Evolutionary conservation across 1,284 basidiomycete genomes (phyloP), one percentile per base, ranked within the genome.

Genomic region (Heterobasidion irregulare): DNA sequence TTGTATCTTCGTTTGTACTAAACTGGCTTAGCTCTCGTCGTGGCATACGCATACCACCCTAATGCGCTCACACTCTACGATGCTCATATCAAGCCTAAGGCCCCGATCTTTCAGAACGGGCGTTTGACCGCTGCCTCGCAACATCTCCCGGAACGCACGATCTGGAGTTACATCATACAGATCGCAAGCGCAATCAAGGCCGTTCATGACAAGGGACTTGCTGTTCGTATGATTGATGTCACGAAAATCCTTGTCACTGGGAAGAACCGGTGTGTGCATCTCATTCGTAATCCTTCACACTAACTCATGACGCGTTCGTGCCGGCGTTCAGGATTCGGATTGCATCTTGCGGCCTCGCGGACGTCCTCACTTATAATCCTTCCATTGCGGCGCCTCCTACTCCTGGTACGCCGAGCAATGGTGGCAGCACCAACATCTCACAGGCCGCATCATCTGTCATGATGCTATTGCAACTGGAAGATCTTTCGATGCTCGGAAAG

Each of bases 141-240:
- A 56, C 72, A 71, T 6, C 73, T 92, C 34, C 79, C 89, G 0
- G 97, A 99, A 69, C 77, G 86, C n/a, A 84, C 87, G 0, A 68
- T 99, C 10, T 99, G 97, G 96, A 90, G 89, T 15, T 99, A 96
- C 66, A 82, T 97, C 52, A 82, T 93, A 38, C 96, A 99, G 70
- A 83, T 99, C 54, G 86, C 89, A 2, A 87, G 83, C 59, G 94
- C 92, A 0, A 82, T 99, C 68, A 94, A 89, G 68, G 82, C 80
- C 34, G 85, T 92, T 0, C 97, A 99, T 66, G 86, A 86, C 48
- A 80, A 80, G 1, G 91, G 92, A 0, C 73, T 94, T 47, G 91
- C 95, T 0, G 81, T 94, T 33, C 77, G 94, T 51, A 86, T 87
- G 70, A 73, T 99, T 45, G 94, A 98, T 62, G 81, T 86, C 6